Evolutionary conservation across 2,329 filamentous ascomycete genomes (phyloP).

Genomic region (Talaromyces sp.): DNA sequence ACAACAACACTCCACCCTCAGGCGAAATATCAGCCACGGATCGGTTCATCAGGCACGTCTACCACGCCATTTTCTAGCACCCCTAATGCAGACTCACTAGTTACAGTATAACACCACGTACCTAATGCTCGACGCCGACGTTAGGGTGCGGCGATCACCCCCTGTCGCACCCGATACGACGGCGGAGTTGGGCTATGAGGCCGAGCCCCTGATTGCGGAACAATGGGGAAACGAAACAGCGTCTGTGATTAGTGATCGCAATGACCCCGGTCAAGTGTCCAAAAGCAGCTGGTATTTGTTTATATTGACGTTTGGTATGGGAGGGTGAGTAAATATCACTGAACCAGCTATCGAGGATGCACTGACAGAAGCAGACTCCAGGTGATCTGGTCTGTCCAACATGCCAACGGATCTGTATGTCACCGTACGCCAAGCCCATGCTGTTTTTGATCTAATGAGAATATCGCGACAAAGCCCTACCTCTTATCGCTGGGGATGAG

Average conservation of each 20-base stretch:
- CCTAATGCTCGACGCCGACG: background rate
- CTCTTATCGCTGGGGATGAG: constrained; percentile 75
- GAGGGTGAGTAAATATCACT: constrained; percentile 47
- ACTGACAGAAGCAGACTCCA: constrained; percentile 58
- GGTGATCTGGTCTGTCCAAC: constrained; percentile 91
- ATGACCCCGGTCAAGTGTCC: constrained; percentile 50
- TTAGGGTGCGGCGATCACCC: background rate
- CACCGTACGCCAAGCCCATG: background rate
- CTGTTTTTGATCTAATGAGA: background rate
- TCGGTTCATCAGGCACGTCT: background rate
- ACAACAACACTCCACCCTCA: background rate
- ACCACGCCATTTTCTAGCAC: background rate
- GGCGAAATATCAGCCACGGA: background rate
- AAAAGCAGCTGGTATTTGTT: constrained; percentile 85
- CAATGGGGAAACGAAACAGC: background rate
- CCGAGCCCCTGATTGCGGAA: constrained; percentile 1
- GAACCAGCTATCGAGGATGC: constrained; percentile 1
- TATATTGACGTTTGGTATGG: constrained; percentile 79
- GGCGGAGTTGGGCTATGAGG: background rate
- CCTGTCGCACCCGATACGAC: background rate
- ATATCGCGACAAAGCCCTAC: constrained; percentile 54
- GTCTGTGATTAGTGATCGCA: background rate
- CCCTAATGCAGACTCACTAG: background rate
- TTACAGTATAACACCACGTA: background rate
- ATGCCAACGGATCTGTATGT: constrained; percentile 79